A percentile compares a stretch with the other conserved stretches of the same genome.
Evolutionary conservation across 2,329 filamentous ascomycete genomes (phyloP).

Genomic region (Xylaria hypoxylon): DNA sequence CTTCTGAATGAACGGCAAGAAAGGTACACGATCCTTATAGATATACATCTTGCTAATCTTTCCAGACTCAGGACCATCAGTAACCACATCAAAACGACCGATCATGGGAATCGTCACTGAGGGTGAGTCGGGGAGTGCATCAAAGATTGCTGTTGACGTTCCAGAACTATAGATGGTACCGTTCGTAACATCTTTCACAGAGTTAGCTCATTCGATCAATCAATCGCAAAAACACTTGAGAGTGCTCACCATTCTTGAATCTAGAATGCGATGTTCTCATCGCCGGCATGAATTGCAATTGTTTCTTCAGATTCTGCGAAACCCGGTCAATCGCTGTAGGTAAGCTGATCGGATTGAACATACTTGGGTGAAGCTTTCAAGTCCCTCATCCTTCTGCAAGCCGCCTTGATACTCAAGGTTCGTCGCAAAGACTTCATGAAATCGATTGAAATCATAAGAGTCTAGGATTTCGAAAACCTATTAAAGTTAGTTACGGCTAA

Average conservation of each 20-base stretch:
- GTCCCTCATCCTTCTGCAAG: conserved; percentile 22
- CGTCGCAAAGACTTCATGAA: conserved; percentile 16
- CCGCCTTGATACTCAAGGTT: conserved; percentile 21
- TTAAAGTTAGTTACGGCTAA: background rate
- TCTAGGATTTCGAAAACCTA: conserved; percentile 26
- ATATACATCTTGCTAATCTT: conserved; percentile 27
- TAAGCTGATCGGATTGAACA: too few species aligned
- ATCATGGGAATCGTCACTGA: conserved; percentile 30
- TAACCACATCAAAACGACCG: conserved; percentile 19
- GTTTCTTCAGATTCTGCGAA: conserved; percentile 20
- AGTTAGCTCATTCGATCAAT: background rate
- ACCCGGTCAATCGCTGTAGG: background rate
- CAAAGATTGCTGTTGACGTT: conserved; percentile 17
- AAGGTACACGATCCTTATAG: conserved; percentile 28
- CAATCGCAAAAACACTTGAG: background rate
- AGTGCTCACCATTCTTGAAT: conserved; percentile 25
- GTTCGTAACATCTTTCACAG: conserved; percentile 13
- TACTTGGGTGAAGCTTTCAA: conserved; percentile 22
- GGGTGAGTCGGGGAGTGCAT: conserved; percentile 19
- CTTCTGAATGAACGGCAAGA: conserved; percentile 25
- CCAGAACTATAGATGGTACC: conserved; percentile 26
- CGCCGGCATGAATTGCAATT: conserved; percentile 24
- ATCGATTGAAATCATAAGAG: conserved; percentile 25
- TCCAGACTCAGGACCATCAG: conserved; percentile 16
- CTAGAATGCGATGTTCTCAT: conserved; percentile 26